Base-by-base conservation (phyloP, 768 basidiomycete genomes). In the Leccinum broughii region DNA sequence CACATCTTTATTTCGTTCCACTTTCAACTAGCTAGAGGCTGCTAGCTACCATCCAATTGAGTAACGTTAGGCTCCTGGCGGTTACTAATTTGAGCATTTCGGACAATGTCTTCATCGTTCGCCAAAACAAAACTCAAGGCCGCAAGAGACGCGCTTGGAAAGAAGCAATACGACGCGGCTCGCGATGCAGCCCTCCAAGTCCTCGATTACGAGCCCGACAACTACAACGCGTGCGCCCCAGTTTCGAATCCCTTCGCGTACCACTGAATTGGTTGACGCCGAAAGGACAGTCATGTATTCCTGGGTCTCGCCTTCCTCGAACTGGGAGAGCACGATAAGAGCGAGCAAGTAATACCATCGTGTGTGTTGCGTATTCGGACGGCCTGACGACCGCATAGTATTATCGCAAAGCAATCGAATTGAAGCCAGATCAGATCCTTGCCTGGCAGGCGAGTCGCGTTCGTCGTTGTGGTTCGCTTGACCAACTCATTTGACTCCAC, bases 271-370 rank as follows among this genome's bases (percentile, higher is more conserved):
- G 32, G 48, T 60, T 56, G 37, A 68, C 39, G 22, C 54, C 46
- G 48, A 10, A 15, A 34, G 15, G 17, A 32, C 71, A 98, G 95
- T 5, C 84, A 90, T 70, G 89, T 97, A 24, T 97, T 95, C 70
- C 81, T 92, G 28, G 95, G 88, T 3, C 76, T 97, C 11, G 87
- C 97, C 1, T 78, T 83, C 24, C 78, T 93, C 11, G 92, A 96
- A 70, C 77, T 95, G 2, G 85, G 85, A 28, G 82, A 90, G 56
- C 72, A 78, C 22, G 83, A 86, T 41, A 77, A 87, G 71, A 90
- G 94, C 78, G 95, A 98, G 79, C 85, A 89, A 85, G 95, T 96
- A 83, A 81, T 78, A 68, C 66, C 48, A 52, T 54, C n/a, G 56
- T 50, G 15, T 32, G 41, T 51, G 39, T 55, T 41, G 51, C n/a